A percentile compares a stretch with the other conserved stretches of the same genome.
Evolutionary conservation across 176 grass and related monocot genomes (phyloP).

Genomic region (Oryza meridionalis): DNA sequence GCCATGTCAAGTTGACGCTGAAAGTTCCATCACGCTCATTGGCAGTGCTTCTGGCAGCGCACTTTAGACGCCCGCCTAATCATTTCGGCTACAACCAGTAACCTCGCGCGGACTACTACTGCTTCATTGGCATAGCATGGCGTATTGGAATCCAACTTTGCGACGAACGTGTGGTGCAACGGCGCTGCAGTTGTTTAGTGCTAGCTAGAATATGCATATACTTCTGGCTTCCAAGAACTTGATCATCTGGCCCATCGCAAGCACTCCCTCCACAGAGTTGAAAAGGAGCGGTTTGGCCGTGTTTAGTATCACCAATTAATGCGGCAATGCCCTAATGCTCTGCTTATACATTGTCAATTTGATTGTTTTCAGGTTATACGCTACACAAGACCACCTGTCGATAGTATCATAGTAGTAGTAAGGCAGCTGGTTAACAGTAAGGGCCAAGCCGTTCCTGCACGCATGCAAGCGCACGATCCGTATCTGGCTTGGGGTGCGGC

Average conservation of each 20-base stretch:
- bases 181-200: background rate
- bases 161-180: background rate
- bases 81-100: conserved; percentile 8
- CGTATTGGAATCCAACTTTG: background rate
- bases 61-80: conserved; percentile 6
- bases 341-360: background rate
- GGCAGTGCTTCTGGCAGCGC: background rate
- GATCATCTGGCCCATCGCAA: background rate
- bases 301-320: background rate
- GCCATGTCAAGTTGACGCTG: conserved; percentile 18
- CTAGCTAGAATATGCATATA: background rate
- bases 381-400: background rate
- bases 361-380: background rate
- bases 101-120: background rate
- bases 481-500: background rate
- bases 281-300: too few relatives aligned
- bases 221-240: background rate
- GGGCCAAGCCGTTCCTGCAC: background rate
- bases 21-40: background rate
- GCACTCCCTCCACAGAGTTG: background rate
- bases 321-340: background rate
- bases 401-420: background rate
- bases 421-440: too few relatives aligned
- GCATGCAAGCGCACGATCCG: background rate
- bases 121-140: background rate